phyloP scores from a whole-genome alignment of 1,139 yeast genomes.

The Meyerozyma carpophila region DNA sequence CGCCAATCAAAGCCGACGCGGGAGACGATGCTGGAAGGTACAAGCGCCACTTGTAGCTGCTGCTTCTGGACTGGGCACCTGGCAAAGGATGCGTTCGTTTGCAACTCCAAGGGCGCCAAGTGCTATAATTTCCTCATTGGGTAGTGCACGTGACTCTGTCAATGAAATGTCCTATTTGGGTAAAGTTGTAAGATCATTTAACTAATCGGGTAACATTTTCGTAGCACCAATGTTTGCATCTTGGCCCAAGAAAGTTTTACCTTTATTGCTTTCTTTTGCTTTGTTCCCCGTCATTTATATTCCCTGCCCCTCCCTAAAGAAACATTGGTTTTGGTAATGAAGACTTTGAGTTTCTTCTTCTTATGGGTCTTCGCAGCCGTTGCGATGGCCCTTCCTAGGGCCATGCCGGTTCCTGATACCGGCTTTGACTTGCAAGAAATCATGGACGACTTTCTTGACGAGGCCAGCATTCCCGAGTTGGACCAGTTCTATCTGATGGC shows the following conservation, averaged over 20 bases:
- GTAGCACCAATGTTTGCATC: not conserved
- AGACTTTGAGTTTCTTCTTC: slow-evolving; percentile 4
- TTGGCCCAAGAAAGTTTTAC: not conserved
- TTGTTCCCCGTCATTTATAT: not conserved
- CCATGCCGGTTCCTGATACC: slow-evolving; percentile 15
- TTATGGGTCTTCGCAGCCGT: slow-evolving; percentile 6
- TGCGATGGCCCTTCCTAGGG: slow-evolving; percentile 14
- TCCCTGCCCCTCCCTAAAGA: not conserved
- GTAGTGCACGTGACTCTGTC: not conserved
- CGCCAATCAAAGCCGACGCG: no score
- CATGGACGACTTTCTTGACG: slow-evolving; percentile 10
- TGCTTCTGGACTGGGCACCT: no score
- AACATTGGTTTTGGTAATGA: not conserved
- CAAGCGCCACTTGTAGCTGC: no score
- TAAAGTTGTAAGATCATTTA: not conserved
- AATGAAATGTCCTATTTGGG: slow-evolving; percentile 1
- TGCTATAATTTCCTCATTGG: not conserved
- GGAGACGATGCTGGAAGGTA: no score
- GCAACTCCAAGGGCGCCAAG: no score
- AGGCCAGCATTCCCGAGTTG: slow-evolving; percentile 2
- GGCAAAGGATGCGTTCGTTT: no score
- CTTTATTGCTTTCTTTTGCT: not conserved
- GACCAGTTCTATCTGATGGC: slow-evolving; percentile 2
- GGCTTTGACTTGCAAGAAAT: slow-evolving; percentile 11
- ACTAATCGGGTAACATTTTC: not conserved